These are phyloP conservation scores for Alternaria longipes DNA, from an alignment of 2,329 filamentous ascomycete genomes.

Conservation along the genomic window DNA sequence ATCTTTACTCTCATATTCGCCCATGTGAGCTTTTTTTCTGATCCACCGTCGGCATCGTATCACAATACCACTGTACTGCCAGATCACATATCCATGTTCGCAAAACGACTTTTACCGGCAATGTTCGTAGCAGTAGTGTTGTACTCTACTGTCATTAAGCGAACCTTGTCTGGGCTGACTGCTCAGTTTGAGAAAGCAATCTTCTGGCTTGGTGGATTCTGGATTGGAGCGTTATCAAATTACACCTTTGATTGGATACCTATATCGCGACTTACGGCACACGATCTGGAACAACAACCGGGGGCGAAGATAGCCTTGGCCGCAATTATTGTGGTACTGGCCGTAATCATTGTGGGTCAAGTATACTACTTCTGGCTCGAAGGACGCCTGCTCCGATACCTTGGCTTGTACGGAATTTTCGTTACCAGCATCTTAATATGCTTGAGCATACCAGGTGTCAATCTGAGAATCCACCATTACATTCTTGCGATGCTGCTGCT, in stretches of 20 bases:
- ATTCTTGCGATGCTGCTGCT: slow-evolving; percentile 47
- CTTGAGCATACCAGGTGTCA: slow-evolving; percentile 76
- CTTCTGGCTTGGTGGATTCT: slow-evolving; percentile 87
- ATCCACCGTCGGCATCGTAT: slow-evolving; percentile 74
- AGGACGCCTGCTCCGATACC: slow-evolving; percentile 77
- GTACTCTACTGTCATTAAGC: slow-evolving; percentile 81
- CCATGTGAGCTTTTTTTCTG: slow-evolving; percentile 86
- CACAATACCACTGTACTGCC: slow-evolving; percentile 59
- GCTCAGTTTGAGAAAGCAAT: slow-evolving; percentile 89
- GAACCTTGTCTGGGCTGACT: slow-evolving; percentile 74
- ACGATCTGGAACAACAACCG: slow-evolving; percentile 87
- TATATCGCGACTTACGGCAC: slow-evolving; percentile 84
- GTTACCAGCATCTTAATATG: slow-evolving; percentile 71
- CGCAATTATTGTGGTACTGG: slow-evolving; percentile 75
- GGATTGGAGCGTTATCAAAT: slow-evolving; percentile 90
- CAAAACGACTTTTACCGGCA: slow-evolving; percentile 85
- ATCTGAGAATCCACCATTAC: slow-evolving; percentile 84
- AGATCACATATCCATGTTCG: slow-evolving; percentile 62
- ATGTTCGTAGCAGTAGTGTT: slow-evolving; percentile 86
- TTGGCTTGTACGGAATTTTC: slow-evolving; percentile 79
- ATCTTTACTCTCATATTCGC: slow-evolving; percentile 84
- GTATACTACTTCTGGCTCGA: slow-evolving; percentile 88
- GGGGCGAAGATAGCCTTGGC: slow-evolving; percentile 84
- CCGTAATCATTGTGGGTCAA: slow-evolving; percentile 74
- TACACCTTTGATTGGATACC: slow-evolving; percentile 95